These are phyloP conservation scores for Gynostemma pentaphyllum DNA, from an alignment of 306 rosid genomes.

Conservation along the genomic window DNA sequence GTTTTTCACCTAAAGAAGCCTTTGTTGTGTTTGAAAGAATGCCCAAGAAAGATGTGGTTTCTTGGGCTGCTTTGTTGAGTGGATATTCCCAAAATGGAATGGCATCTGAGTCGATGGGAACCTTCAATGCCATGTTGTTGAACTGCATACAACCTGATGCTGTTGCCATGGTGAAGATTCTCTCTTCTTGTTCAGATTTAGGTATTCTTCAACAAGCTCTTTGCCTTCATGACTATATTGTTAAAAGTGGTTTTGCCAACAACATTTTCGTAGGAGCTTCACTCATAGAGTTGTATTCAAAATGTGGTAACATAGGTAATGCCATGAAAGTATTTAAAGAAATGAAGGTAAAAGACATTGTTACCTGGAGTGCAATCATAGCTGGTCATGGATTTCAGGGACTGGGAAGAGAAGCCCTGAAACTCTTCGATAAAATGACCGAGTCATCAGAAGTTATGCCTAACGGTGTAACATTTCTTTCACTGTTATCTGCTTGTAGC, in stretches of 20 bases:
- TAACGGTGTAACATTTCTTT: slow-evolving; percentile 47
- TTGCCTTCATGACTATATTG: slow-evolving; percentile 47
- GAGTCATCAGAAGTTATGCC: slow-evolving; percentile 37
- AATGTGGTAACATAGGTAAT: slow-evolving; percentile 46
- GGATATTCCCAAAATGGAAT: slow-evolving; percentile 60
- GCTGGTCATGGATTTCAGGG: slow-evolving; percentile 77
- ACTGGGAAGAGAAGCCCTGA: slow-evolving; percentile 40
- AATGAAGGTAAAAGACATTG: slow-evolving; percentile 50
- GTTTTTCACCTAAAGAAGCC: slow-evolving; percentile 45
- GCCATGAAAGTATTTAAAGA: slow-evolving; percentile 43
- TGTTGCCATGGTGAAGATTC: slow-evolving; percentile 61
- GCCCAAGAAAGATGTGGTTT: slow-evolving; percentile 65
- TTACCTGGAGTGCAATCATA: slow-evolving; percentile 71
- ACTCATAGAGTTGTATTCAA: slow-evolving; percentile 62
- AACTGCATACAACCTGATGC: slow-evolving; percentile 47
- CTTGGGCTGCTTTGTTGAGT: slow-evolving; percentile 58
- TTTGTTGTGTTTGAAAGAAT: slow-evolving; percentile 40
- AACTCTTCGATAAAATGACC: slow-evolving; percentile 40
- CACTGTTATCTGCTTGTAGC: slow-evolving; percentile 70
- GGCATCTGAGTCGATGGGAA: slow-evolving; percentile 41
- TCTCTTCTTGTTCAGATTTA: slow-evolving; percentile 42
- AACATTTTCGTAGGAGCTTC: slow-evolving; percentile 54
- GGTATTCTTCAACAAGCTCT: slow-evolving; percentile 60
- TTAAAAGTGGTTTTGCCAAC: slow-evolving; percentile 25
- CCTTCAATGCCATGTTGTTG: slow-evolving; percentile 44